phyloP scores from a whole-genome alignment of 176 grass and related monocot species.

The Triticum monococcum region DNA sequence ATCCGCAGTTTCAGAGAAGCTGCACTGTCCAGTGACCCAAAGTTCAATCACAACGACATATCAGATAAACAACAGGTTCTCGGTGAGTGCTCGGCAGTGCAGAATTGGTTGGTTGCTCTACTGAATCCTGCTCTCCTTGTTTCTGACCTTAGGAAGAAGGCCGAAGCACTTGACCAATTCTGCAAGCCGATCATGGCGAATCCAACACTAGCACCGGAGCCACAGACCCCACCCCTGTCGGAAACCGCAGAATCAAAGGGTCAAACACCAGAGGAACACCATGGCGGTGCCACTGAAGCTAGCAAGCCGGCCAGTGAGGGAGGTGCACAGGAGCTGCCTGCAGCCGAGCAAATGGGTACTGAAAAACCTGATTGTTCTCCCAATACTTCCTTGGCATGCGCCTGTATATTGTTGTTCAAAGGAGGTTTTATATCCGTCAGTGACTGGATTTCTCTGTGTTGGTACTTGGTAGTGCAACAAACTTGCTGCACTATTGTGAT shows the following conservation, averaged over 20 bases:
- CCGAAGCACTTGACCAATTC: conserved; percentile 65
- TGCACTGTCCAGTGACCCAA: conserved; percentile 58
- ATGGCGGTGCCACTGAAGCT: not conserved
- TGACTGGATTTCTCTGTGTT: too few species aligned
- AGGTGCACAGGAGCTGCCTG: not conserved
- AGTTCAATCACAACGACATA: conserved; percentile 80
- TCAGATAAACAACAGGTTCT: conserved; percentile 78
- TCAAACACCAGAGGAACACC: conserved; percentile 44
- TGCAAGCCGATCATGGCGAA: conserved; percentile 84
- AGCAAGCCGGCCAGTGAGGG: conserved; percentile 24
- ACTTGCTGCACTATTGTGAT: too few species aligned
- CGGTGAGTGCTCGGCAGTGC: conserved; percentile 54
- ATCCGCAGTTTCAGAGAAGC: conserved; percentile 72
- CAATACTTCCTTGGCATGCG: conserved; percentile 24
- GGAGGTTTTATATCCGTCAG: too few species aligned
- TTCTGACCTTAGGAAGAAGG: conserved; percentile 63
- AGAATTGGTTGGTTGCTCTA: conserved; percentile 49
- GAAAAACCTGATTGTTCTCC: conserved; percentile 37
- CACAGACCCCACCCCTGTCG: conserved; percentile 47
- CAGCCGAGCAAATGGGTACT: conserved; percentile 54
- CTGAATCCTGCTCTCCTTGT: conserved; percentile 42
- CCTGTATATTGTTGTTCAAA: not conserved
- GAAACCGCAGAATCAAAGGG: conserved; percentile 23
- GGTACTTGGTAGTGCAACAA: too few species aligned
- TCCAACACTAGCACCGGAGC: conserved; percentile 60